These are phyloP conservation scores for Nigrospora sphaerica DNA, from an alignment of 2,329 filamentous ascomycete species.

Conservation along the genomic window DNA sequence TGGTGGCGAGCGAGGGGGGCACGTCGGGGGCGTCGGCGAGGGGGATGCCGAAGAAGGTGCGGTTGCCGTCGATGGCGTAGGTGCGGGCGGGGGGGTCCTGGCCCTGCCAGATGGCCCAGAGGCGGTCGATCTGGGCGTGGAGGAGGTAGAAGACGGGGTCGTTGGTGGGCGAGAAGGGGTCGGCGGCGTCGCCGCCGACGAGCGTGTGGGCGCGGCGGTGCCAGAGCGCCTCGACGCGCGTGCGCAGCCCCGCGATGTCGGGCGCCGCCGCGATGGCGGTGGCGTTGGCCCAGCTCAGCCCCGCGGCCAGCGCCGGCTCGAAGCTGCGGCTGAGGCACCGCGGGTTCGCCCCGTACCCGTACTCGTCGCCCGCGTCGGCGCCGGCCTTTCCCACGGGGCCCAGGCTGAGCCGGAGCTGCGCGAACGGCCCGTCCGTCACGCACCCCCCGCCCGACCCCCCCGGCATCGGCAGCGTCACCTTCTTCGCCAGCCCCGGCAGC, in stretches of 20 bases:
- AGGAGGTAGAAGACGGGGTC: conserved; percentile 13
- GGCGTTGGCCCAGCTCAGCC: conserved; percentile 12
- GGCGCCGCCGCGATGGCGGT: conserved; percentile 4
- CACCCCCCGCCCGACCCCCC: conserved; percentile 12
- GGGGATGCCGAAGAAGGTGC: conserved; percentile 7
- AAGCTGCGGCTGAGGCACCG: conserved; percentile 11
- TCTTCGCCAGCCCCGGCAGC: conserved; percentile 6
- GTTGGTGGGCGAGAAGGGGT: conserved; percentile 13
- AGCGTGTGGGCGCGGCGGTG: conserved; percentile 11
- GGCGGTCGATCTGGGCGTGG: conserved; percentile 13
- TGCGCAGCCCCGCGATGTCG: conserved; percentile 2
- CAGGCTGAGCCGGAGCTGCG: conserved; percentile 8
- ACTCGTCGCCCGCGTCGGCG: conserved; percentile 9
- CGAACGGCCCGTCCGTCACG: conserved; percentile 9
- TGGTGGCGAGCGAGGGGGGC: conserved; percentile 9
- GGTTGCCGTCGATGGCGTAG: conserved; percentile 11
- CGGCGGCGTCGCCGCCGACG: conserved; percentile 10
- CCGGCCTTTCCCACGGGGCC: conserved; percentile 10
- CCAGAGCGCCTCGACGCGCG: conserved; percentile 9
- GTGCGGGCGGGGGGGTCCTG: conserved; percentile 9
- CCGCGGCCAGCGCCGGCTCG: neutral
- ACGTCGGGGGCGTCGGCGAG: conserved; percentile 10
- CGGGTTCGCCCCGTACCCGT: conserved; percentile 8
- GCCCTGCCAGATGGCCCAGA: conserved; percentile 15
- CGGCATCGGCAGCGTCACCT: conserved; percentile 6